Conservation (phyloP, 2,329 filamentous ascomycete species). For the Esteya vermicola region DNA sequence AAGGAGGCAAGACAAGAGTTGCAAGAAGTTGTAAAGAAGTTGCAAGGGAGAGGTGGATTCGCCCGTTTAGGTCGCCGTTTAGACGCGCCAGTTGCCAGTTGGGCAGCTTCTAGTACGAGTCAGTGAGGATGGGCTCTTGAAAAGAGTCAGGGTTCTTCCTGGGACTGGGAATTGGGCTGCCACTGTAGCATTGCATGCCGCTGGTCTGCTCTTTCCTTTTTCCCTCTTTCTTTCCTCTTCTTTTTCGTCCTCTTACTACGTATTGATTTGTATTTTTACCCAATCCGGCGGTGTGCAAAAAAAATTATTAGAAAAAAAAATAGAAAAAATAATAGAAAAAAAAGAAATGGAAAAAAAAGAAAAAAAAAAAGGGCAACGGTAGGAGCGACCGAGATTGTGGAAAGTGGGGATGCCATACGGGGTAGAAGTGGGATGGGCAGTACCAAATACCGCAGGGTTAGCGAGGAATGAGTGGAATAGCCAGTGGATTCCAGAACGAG, state of each 20-base stretch:
- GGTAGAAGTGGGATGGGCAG: not conserved
- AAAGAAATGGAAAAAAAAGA: not conserved
- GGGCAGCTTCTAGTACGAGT: too few species aligned
- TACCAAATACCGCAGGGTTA: not conserved
- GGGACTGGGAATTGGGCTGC: not conserved
- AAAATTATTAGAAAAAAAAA: not conserved
- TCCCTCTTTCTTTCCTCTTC: too few species aligned
- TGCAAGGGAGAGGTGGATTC: too few species aligned
- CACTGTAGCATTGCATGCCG: not conserved
- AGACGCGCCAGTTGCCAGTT: too few species aligned
- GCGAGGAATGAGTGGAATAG: not conserved
- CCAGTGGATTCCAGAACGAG: too few species aligned
- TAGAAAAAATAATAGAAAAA: not conserved
- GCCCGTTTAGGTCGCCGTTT: too few species aligned
- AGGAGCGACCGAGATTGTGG: not conserved
- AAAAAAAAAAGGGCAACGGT: not conserved
- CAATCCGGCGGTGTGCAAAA: conserved; percentile 7
- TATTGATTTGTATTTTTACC: not conserved
- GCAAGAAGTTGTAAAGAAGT: too few species aligned
- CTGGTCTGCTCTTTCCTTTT: too few species aligned
- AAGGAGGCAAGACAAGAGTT: too few species aligned
- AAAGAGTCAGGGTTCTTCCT: too few species aligned
- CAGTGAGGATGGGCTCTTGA: not conserved
- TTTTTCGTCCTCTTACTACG: too few species aligned
- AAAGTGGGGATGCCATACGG: not conserved